These are phyloP conservation scores for Patellifolia procumbens DNA, from an alignment of 179 eudicot species.

Conservation along the genomic window DNA sequence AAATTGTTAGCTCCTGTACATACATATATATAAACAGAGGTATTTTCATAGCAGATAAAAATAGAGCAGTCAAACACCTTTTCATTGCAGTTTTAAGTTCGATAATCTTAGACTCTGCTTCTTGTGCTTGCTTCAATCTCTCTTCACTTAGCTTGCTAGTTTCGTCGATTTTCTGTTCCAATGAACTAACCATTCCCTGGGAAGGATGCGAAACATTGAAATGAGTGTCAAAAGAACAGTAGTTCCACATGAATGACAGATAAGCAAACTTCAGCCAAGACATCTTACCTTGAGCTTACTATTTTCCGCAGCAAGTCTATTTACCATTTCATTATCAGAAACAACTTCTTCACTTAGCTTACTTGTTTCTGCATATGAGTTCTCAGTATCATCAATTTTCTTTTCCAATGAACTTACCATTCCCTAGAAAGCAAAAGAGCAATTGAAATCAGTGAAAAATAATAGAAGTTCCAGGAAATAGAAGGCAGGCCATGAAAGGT, in stretches of 20 bases:
- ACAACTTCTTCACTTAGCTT: conserved; percentile 41
- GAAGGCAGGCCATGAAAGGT: not conserved
- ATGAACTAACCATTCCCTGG: conserved; percentile 53
- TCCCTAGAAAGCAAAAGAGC: conserved; percentile 35
- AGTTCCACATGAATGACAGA: not conserved
- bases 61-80: conserved; percentile 42
- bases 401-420: conserved; percentile 57
- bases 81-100: conserved; percentile 63
- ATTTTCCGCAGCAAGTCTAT: conserved; percentile 62
- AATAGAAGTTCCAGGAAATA: not conserved
- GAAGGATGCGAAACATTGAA: conserved; percentile 9
- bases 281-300: conserved; percentile 62
- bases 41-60: not conserved
- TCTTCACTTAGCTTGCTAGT: conserved; percentile 65
- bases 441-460: not conserved
- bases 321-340: conserved; percentile 44
- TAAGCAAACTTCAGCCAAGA: conserved; percentile 4
- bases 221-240: not conserved
- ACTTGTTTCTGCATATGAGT: conserved; percentile 50
- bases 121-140: conserved; percentile 56
- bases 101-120: conserved; percentile 62
- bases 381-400: conserved; percentile 61
- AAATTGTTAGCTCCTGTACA: not conserved
- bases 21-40: not conserved
- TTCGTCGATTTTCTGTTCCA: conserved; percentile 66